These are phyloP conservation scores for Colletotrichum phormii DNA, from an alignment of 2,329 filamentous ascomycete genomes.

Conservation along the genomic window DNA sequence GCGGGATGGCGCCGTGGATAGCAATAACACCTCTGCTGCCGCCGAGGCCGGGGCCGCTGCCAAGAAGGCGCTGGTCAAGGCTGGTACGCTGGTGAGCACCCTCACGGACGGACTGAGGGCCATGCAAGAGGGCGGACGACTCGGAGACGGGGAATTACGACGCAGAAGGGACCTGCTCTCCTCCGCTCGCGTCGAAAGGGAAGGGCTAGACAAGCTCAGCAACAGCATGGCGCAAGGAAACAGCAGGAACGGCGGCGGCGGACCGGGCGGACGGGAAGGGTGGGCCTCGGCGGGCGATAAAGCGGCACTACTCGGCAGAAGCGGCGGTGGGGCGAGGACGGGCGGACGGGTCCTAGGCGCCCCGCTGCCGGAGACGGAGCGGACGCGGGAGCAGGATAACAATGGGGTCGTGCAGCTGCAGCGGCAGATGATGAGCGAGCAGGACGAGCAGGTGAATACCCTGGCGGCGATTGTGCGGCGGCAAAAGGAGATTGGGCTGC, in stretches of 20 bases:
- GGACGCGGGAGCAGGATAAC: conserved; percentile 82
- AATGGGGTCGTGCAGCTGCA: conserved; percentile 79
- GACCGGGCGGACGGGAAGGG: conserved; percentile 62
- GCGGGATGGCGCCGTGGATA: conserved; percentile 66
- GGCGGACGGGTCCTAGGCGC: conserved; percentile 78
- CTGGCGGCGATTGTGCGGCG: conserved; percentile 76
- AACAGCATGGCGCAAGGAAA: conserved; percentile 58
- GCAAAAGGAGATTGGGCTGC: conserved; percentile 82
- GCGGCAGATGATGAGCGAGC: conserved; percentile 77
- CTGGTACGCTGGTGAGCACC: conserved; percentile 70
- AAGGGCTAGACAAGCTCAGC: conserved; percentile 79
- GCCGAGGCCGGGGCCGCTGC: conserved; percentile 78
- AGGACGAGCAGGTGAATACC: conserved; percentile 78
- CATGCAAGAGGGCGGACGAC: conserved; percentile 63
- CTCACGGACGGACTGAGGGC: conserved; percentile 74
- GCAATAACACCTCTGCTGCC: conserved; percentile 54
- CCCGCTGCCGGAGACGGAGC: conserved; percentile 79
- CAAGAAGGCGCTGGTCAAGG: conserved; percentile 78
- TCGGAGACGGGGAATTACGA: conserved; percentile 81
- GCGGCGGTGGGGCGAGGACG: conserved; percentile 43
- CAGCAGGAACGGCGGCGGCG: conserved; percentile 49
- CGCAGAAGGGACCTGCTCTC: conserved; percentile 77
- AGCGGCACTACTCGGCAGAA: conserved; percentile 58
- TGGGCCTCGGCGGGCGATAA: conserved; percentile 62
- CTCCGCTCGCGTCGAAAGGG: conserved; percentile 77